A percentile compares a stretch with the other conserved stretches of the same genome.
phyloP scores from a whole-genome alignment of 192 early-diverging fungal genomes.

The Umbelopsis sp. region DNA sequence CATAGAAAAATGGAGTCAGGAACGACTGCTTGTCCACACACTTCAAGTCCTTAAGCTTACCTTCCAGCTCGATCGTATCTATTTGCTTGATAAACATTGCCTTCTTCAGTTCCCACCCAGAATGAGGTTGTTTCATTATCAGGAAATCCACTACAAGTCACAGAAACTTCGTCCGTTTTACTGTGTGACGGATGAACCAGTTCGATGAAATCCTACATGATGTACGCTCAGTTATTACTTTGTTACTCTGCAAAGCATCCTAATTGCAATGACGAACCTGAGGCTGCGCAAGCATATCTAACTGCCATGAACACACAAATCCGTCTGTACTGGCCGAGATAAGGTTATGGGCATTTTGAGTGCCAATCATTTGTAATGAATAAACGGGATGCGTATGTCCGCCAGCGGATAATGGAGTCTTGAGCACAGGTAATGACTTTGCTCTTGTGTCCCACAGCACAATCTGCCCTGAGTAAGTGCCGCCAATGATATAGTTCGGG shows the following conservation, averaged over 20 bases:
- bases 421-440: slow-evolving; percentile 87
- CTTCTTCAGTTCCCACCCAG: slow-evolving; percentile 97
- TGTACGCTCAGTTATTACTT: background rate
- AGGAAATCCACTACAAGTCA: slow-evolving; percentile 90
- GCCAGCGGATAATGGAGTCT: slow-evolving; percentile 88
- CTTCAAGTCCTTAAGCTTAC: slow-evolving; percentile 37
- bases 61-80: slow-evolving; percentile 94
- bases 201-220: slow-evolving; percentile 75
- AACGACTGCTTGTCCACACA: background rate
- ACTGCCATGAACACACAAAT: slow-evolving; percentile 92
- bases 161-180: slow-evolving; percentile 92
- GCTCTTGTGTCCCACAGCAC: slow-evolving; percentile 96
- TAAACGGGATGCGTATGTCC: slow-evolving; percentile 99
- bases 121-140: slow-evolving; percentile 91
- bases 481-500: slow-evolving; percentile 90
- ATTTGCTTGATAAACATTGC: slow-evolving; percentile 91
- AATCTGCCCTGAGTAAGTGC: slow-evolving; percentile 98
- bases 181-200: slow-evolving; percentile 72
- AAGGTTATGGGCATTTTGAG: slow-evolving; percentile 93
- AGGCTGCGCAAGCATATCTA: slow-evolving; percentile 98
- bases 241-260: background rate
- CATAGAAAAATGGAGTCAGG: background rate
- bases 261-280: slow-evolving; percentile 49
- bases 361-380: slow-evolving; percentile 87
- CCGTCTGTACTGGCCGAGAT: slow-evolving; percentile 96